Percentiles rank a stretch among this genome's conserved stretches.
Conservation (phyloP, 202 grass and related monocot species). For the Schoenoplectus triqueter region DNA sequence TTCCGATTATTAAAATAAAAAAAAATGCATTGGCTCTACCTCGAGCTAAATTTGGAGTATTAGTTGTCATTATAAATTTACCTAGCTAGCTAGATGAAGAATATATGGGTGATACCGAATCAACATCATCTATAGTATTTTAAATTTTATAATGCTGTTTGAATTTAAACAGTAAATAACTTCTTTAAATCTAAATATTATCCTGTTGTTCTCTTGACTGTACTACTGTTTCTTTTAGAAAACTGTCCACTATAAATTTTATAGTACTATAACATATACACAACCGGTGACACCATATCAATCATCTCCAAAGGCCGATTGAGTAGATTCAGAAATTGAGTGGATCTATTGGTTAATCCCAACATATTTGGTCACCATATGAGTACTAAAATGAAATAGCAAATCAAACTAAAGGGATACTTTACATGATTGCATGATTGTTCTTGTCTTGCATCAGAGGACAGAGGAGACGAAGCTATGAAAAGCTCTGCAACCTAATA, state of each 20-base stretch:
- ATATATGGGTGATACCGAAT: not conserved
- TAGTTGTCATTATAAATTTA: not conserved
- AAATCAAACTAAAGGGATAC: slow-evolving; percentile 9
- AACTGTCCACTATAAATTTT: too few species aligned
- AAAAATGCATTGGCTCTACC: not conserved
- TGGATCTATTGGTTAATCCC: slow-evolving; percentile 7
- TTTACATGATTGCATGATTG: slow-evolving; percentile 38
- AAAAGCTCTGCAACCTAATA: not conserved
- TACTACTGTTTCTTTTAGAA: too few species aligned
- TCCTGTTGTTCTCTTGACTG: too few species aligned
- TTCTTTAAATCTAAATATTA: too few species aligned
- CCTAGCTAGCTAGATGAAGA: not conserved
- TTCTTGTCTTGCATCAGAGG: slow-evolving; percentile 31
- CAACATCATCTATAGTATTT: too few species aligned
- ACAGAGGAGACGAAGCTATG: slow-evolving; percentile 8
- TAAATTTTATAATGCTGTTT: too few species aligned
- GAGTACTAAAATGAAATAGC: slow-evolving; percentile 16
- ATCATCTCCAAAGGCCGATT: too few species aligned
- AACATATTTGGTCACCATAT: not conserved
- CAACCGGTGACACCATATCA: slow-evolving; percentile 14
- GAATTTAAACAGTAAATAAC: too few species aligned
- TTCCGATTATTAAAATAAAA: too few species aligned
- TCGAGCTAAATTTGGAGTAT: not conserved
- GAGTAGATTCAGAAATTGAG: not conserved
- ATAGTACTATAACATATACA: too few species aligned